Evolutionary conservation across 1,139 yeast species (phyloP), one percentile per base, ranked within the genome.

Genomic region (Pneumocystis sp.): DNA sequence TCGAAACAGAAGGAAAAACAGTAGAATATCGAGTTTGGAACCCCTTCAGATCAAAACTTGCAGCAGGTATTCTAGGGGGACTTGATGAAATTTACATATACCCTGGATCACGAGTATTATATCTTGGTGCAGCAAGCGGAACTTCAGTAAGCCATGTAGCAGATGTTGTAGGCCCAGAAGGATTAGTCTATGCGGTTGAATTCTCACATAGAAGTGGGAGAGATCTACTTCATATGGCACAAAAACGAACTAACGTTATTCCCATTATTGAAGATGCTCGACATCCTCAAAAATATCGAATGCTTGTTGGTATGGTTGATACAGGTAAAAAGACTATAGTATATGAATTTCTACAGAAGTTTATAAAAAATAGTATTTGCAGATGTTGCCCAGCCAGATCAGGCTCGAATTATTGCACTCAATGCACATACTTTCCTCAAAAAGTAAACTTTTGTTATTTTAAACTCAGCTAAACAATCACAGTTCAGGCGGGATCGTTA

Each of bases 61-160:
- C 98, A 76, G 98, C 98, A 69, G 98, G 98, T 88, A 89, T 93
- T 73, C 88, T 93, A 90, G 98, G 98, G 80, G 98, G 98, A 86
- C 81, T 93, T 73, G 98, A 93, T 77, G 97, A 95, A 80, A 81
- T 95, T 73, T 95, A 90, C 81, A 87, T 93, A 79, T 95, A 89
- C 66, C 98, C 98, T 74, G 98, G 98, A 76, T 89, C 89, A 82
- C 93, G 93, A 83, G 98, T 93, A 66, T 83, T 93, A 72, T 93
- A 93, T 79, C 81, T 93, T 76, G 98, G 98, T 84, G 98, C 98
- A 74, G 98, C 98, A 72, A 90, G 97, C 67, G 98, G 98, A 83
- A 93, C 98, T 65, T 91, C 97, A 68, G 98, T 93, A 67, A 89
- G 97, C 67, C 98, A 95, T 80, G 98, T 93, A 76, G 83, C 98